Percentiles rank a stretch among this genome's conserved stretches.
Evolutionary conservation across 352 stramenopile species (phyloP).

Genomic region (Phytopythium kandeliae): DNA sequence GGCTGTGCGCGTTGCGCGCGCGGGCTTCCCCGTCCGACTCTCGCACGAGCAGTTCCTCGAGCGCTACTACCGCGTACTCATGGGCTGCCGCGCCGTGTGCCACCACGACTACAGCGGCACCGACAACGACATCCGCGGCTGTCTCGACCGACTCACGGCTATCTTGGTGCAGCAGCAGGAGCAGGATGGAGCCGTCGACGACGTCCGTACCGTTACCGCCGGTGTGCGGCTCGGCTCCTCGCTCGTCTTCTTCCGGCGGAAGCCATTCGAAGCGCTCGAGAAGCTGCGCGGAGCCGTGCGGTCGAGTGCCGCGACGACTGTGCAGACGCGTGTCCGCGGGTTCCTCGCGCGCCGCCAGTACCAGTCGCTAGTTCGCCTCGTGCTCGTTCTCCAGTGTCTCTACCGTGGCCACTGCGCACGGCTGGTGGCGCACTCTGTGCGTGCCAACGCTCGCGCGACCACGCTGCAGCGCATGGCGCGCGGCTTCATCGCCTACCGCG

Average conservation of each 20-base stretch:
- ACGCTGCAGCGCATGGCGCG: conserved; percentile 26
- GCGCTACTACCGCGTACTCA: conserved; percentile 52
- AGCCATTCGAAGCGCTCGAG: conserved; percentile 91
- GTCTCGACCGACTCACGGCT: conserved; percentile 2
- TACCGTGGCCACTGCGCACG: conserved; percentile 32
- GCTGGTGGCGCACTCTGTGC: conserved; percentile 32
- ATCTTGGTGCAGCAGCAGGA: background rate
- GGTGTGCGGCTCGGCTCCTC: conserved; percentile 84
- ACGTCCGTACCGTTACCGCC: background rate
- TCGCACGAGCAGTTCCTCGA: conserved; percentile 73
- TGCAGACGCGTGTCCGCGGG: conserved; percentile 54
- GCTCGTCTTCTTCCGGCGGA: conserved; percentile 94
- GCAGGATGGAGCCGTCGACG: background rate
- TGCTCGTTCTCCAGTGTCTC: conserved; percentile 39
- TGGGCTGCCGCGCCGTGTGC: conserved; percentile 17
- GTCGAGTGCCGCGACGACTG: conserved; percentile 23
- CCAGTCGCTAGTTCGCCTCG: conserved; percentile 18
- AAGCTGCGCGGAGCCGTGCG: conserved; percentile 34
- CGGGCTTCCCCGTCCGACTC: conserved; percentile 81
- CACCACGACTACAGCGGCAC: background rate
- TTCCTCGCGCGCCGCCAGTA: conserved; percentile 37
- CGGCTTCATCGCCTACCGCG: conserved; percentile 29
- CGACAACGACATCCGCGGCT: conserved; percentile 2
- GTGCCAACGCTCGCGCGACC: conserved; percentile 29
- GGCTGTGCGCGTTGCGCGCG: conserved; percentile 79